Base-by-base conservation (phyloP, 1,139 yeast species). In the Suhomyces chickasaworum region DNA sequence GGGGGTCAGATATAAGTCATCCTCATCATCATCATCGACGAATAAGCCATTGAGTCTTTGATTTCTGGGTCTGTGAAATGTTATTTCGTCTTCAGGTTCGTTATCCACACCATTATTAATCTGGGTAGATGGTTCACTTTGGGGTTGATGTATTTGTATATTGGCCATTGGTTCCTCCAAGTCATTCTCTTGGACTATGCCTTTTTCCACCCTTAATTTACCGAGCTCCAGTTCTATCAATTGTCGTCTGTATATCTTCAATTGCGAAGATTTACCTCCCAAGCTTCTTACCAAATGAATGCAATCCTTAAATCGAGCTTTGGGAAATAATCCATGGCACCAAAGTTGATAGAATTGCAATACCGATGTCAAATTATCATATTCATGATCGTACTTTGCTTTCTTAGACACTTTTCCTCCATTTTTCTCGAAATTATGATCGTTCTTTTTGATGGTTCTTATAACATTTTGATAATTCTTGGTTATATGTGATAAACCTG, bases 251-350 rank as follows among this genome's bases (percentile, higher is more conserved):
- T 75, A 74, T 8, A 65, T 45, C 43, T 59, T 68, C 48, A 73
- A 56, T 22, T 64, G 65, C 1, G 69, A 56, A 13, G 75, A 66
- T 49, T 69, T 63, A 16, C 62, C 56, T 2, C 72, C 72, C 45
- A 69, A 65, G 5, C 57, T 55, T 31, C 79, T 52, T 1, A 74
- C 49, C 48, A 75, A 55, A 32, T 61, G 65, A 18, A 73, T 58
- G 54, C 80, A 84, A 60, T 88, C 96, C 45, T 73, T 69, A 54
- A 89, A 87, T 50, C 78, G 84, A 2, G 95, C 90, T 63, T 83
- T 84, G 9, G 96, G 95, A 56, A 79, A 89, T 43, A 89, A 60
- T 4, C 83, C 79, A 62, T 89, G 96, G 22, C 91, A 90, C 96
- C 96, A 89, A 27, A 89, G 63, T 64, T 88, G 95, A 64, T 88